A percentile compares a stretch with the other conserved stretches of the same genome.
These are phyloP conservation scores for Fusarium multiceps DNA, from an alignment of 2,329 filamentous ascomycete species.

Conservation along the genomic window DNA sequence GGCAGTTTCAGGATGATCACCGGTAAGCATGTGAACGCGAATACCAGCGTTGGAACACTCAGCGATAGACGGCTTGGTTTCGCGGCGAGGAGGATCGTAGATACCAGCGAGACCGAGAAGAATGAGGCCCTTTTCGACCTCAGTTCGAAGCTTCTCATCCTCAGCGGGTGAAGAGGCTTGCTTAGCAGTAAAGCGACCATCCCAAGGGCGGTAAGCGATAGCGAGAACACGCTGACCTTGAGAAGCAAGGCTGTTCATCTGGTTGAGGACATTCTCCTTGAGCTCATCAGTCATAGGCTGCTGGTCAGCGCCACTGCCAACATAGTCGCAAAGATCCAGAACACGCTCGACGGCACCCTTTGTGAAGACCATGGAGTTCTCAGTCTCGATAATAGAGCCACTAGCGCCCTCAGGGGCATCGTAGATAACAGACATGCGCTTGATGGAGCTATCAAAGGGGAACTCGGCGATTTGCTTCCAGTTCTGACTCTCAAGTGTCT, in stretches of 20 bases:
- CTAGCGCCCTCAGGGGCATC: constrained; percentile 58
- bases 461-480: constrained; percentile 77
- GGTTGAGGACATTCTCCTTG: constrained; percentile 61
- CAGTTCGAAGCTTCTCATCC: constrained; percentile 63
- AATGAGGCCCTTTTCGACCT: constrained; percentile 74
- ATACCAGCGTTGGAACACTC: constrained; percentile 80
- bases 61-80: constrained; percentile 78
- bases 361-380: constrained; percentile 66
- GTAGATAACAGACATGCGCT: constrained; percentile 84
- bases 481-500: constrained; percentile 60
- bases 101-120: constrained; percentile 87
- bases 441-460: constrained; percentile 82
- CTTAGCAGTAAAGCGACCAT: constrained; percentile 60
- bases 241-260: constrained; percentile 70
- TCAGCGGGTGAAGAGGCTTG: constrained; percentile 50
- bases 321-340: constrained; percentile 64
- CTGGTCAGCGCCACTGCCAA: constrained; percentile 57
- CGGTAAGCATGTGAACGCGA: constrained; percentile 85
- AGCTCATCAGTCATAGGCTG: constrained; percentile 62
- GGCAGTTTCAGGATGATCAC: constrained; percentile 83
- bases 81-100: constrained; percentile 85
- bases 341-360: constrained; percentile 73
- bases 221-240: constrained; percentile 79
- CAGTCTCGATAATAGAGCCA: constrained; percentile 52
- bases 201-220: constrained; percentile 71